Conservation (phyloP, 1,284 basidiomycete species). For the Papiliotrema fonsecae region DNA sequence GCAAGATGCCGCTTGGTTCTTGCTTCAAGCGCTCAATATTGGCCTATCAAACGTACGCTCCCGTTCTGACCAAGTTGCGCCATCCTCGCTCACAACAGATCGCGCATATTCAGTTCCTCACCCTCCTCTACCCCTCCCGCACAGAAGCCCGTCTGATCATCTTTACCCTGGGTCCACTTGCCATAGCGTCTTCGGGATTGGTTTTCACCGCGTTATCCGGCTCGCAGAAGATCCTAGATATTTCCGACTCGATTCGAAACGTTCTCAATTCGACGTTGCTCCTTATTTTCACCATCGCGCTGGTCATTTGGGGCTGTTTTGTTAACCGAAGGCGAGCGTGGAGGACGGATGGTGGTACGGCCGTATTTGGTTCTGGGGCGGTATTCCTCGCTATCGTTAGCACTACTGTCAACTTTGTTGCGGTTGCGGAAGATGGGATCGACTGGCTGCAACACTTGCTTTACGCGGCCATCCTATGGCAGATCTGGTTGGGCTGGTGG, state of each 20-base stretch:
- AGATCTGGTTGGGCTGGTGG: constrained; percentile 82
- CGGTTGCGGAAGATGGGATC: constrained; percentile 76
- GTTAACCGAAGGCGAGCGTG: constrained; percentile 89
- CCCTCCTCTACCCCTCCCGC: constrained; percentile 89
- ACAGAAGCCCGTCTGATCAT: constrained; percentile 87
- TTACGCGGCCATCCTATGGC: constrained; percentile 86
- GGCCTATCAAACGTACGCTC: constrained; percentile 73
- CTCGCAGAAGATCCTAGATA: constrained; percentile 52
- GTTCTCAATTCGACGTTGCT: constrained; percentile 94
- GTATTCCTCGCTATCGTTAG: constrained; percentile 70
- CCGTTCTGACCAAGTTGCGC: neutral
- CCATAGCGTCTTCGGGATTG: constrained; percentile 76
- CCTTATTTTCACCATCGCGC: constrained; percentile 81
- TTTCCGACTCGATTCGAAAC: constrained; percentile 79
- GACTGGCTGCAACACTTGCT: constrained; percentile 79
- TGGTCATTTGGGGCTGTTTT: constrained; percentile 88
- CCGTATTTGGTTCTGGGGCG: constrained; percentile 82
- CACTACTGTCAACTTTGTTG: constrained; percentile 78
- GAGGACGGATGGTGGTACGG: constrained; percentile 92
- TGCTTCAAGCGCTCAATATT: constrained; percentile 80
- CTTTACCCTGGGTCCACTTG: constrained; percentile 80
- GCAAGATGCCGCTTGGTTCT: constrained; percentile 73
- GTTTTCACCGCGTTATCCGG: constrained; percentile 70
- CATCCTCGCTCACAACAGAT: constrained; percentile 54
- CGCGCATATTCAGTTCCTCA: constrained; percentile 97